Evolutionary conservation across 495 filamentous ascomycete species (phyloP).

Genomic region (Lasiosphaeria hispida): DNA sequence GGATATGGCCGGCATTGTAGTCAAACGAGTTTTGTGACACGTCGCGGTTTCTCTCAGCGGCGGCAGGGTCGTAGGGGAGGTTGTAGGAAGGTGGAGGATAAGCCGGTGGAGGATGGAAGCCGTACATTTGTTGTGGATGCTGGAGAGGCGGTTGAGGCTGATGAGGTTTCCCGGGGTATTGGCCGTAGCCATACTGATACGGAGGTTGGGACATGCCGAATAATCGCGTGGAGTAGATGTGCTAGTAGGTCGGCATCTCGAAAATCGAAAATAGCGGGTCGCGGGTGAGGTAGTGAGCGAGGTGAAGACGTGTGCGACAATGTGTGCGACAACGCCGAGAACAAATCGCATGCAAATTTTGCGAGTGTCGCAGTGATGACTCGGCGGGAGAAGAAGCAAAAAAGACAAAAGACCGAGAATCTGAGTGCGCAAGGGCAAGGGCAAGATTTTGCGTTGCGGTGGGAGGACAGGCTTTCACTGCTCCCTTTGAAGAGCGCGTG

Average conservation of each 20-base stretch:
- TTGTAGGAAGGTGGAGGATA: constrained; percentile 19
- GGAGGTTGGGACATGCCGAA: constrained; percentile 39
- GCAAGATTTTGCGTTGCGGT: background rate
- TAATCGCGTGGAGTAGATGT: background rate
- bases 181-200: constrained; percentile 32
- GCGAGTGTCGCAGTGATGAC: background rate
- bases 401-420: background rate
- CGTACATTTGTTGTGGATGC: constrained; percentile 22
- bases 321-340: background rate
- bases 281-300: background rate
- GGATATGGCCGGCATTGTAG: constrained; percentile 41
- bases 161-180: constrained; percentile 30
- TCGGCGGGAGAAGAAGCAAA: background rate
- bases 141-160: constrained; percentile 1
- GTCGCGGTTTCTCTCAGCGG: constrained; percentile 24
- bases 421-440: background rate
- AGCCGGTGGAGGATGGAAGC: constrained; percentile 24
- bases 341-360: background rate
- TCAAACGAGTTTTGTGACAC: constrained; percentile 33
- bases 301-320: background rate
- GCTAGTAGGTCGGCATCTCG: constrained; percentile 19
- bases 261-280: background rate
- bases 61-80: constrained; percentile 22
- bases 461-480: background rate
- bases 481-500: background rate